Evolutionary conservation across 1,139 yeast genomes (phyloP), one percentile per base, ranked within the genome.

Genomic region (Hyphopichia pseudoburtonii): DNA sequence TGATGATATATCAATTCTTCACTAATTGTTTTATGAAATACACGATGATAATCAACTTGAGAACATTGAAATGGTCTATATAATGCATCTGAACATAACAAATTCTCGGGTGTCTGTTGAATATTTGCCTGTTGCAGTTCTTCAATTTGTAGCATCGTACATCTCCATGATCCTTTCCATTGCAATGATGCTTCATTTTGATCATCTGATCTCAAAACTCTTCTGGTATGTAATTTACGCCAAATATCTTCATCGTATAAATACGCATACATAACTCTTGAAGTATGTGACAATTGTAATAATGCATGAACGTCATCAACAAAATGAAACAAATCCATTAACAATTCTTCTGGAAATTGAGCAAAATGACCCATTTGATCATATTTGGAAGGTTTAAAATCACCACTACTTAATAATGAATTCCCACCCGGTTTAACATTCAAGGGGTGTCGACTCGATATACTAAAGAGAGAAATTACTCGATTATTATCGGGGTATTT

Each of bases 81-180:
- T 16, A 88, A 57, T 10, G 77, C 50, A 55, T 88, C 96, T 0
- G 73, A 66, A 42, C 73, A 70, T n/a, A 71, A 44, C 31, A 62
- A 46, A 40, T 63, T 63, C 21, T 58, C 64, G 1, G 60, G 58
- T 4, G 64, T 51, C 41, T 68, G 70, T 41, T 68, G 70, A 2
- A 80, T 55, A 21, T 65, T 55, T 2, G 80, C 74, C 38, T 65
- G 72, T 5, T 51, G 41, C 23, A 57, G 50, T n/a, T 45, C 41
- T 1, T 60, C 49, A 3, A 76, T 45, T 0, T 64, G 57, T 44
- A 83, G 56, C 14, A 81, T 63, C 0, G 90, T 78, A 27, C 73
- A 64, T 48, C 87, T 73, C 96, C 96, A 88, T 1, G 87, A 73
- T 0, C 96, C 96, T 30, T 54, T 57, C 96, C 96, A 88, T 17